Percentiles rank a stretch among this genome's conserved stretches.
phyloP scores from a whole-genome alignment of 352 stramenopile genomes.

The Phytophthora idaei region DNA sequence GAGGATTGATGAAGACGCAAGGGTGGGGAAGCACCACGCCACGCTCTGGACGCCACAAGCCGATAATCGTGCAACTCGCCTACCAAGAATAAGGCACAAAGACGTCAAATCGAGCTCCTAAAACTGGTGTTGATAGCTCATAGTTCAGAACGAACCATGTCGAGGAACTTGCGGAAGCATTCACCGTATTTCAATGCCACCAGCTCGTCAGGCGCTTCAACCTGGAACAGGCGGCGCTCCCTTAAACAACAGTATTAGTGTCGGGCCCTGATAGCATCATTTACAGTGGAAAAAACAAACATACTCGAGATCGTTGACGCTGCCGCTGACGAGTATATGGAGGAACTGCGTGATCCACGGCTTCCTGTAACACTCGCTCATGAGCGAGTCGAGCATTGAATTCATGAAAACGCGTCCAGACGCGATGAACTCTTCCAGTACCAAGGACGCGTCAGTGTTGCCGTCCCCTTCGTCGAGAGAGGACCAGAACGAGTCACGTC shows the following conservation, averaged over 20 bases:
- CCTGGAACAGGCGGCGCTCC: conserved; percentile 69
- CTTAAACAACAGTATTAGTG: conserved; percentile 31
- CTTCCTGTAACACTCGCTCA: conserved; percentile 84
- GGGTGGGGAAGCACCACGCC: conserved; percentile 62
- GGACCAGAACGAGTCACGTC: conserved; percentile 52
- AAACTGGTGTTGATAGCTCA: background rate
- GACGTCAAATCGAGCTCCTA: background rate
- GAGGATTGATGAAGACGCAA: conserved; percentile 71
- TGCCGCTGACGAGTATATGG: conserved; percentile 67
- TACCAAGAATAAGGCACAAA: conserved; percentile 16
- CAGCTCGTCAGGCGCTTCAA: conserved; percentile 57
- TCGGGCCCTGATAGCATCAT: background rate
- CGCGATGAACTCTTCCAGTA: conserved; percentile 75
- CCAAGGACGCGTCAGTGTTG: conserved; percentile 46
- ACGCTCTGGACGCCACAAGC: conserved; percentile 63
- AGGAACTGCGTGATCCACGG: conserved; percentile 77
- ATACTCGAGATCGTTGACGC: conserved; percentile 61
- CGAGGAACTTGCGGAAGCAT: conserved; percentile 78
- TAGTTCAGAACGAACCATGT: conserved; percentile 41
- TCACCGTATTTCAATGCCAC: conserved; percentile 56
- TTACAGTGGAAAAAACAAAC: conserved; percentile 3
- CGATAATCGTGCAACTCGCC: conserved; percentile 66
- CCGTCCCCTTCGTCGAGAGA: conserved; percentile 43
- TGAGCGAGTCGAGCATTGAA: conserved; percentile 69
- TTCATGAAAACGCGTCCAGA: conserved; percentile 80